Conservation (phyloP, 306 rosid genomes). For the Inga laurina region DNA sequence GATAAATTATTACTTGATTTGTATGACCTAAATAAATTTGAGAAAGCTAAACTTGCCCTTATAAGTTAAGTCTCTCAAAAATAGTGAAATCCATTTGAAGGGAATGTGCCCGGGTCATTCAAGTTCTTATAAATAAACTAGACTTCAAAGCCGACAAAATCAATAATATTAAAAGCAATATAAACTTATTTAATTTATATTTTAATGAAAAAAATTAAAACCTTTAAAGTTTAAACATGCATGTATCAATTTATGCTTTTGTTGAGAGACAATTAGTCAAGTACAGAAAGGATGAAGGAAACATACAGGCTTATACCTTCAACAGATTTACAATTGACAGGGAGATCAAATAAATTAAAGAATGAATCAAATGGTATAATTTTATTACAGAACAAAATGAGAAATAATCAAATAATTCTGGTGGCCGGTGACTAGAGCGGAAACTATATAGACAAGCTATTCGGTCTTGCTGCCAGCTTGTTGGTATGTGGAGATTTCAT, state of each 20-base stretch:
- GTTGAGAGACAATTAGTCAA: background rate
- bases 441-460: background rate
- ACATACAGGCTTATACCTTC: background rate
- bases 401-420: background rate
- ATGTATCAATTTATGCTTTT: background rate
- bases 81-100: background rate
- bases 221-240: background rate
- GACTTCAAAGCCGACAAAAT: background rate
- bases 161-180: background rate
- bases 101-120: background rate
- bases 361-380: background rate
- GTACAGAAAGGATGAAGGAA: background rate
- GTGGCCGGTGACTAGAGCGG: background rate
- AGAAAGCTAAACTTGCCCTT: background rate
- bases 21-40: background rate
- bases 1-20: background rate
- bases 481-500: slow-evolving; percentile 52
- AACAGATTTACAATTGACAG: background rate
- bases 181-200: background rate
- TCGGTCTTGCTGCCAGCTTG: slow-evolving; percentile 24
- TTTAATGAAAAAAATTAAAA: background rate
- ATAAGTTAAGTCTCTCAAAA: background rate
- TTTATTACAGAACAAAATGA: background rate
- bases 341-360: background rate
- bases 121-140: background rate